phyloP scores from a whole-genome alignment of 768 basidiomycete species.

The Trametes meyenii region DNA sequence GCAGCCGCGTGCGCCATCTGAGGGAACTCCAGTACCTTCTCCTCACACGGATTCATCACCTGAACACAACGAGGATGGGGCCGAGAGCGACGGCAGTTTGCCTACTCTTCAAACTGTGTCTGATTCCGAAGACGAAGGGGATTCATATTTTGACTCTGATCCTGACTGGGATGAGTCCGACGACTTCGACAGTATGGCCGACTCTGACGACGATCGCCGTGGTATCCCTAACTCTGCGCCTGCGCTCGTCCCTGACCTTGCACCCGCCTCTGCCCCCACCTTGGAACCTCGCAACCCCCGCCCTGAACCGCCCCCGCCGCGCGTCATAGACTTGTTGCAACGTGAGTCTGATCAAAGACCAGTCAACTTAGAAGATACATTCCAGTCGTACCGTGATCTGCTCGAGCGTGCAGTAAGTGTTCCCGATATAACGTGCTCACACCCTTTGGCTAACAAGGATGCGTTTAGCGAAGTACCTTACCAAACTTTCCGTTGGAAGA shows the following conservation, averaged over 20 bases:
- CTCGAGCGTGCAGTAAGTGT: conserved; percentile 11
- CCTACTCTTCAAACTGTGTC: conserved; percentile 31
- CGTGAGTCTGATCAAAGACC: no score
- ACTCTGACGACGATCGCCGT: conserved; percentile 16
- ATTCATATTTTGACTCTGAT: conserved; percentile 9
- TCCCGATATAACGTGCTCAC: background rate
- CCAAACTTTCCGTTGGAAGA: background rate
- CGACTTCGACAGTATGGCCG: conserved; percentile 4
- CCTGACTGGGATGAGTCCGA: conserved; percentile 18
- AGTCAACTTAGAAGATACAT: background rate
- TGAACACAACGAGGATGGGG: conserved; percentile 2
- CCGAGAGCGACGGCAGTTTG: conserved; percentile 25
- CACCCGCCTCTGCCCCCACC: no score
- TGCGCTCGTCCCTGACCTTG: background rate
- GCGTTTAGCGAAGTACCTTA: background rate
- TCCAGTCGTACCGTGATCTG: background rate
- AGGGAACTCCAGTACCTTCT: background rate
- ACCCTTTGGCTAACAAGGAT: background rate
- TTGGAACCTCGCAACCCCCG: no score
- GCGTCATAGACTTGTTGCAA: background rate
- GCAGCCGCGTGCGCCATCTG: background rate
- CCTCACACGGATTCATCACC: no score
- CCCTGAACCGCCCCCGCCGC: background rate
- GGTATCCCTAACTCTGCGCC: background rate
- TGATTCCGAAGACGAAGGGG: conserved; percentile 24